Conservation (phyloP, 2,329 filamentous ascomycete species). For the Eutypella sp. region DNA sequence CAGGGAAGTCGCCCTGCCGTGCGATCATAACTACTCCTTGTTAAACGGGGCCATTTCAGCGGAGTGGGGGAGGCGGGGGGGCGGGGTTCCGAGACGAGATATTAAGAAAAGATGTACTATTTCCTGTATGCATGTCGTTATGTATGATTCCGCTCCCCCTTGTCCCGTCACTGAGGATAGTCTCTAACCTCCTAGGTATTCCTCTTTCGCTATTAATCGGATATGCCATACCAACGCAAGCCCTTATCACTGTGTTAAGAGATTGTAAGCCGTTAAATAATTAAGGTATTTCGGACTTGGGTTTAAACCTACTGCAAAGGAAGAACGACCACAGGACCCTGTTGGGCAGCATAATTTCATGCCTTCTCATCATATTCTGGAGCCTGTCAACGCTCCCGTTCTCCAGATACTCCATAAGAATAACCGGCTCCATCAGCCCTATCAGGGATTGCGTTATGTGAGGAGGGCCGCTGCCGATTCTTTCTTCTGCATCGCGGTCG, state of each 20-base stretch:
- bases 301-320: neutral
- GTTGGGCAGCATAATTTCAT: neutral
- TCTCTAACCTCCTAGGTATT: constrained; percentile 5
- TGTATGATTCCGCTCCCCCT: constrained; percentile 3
- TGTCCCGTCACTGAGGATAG: constrained; percentile 6
- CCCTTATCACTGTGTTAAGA: constrained; percentile 6
- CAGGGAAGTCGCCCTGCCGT: constrained; percentile 1
- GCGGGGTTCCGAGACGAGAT: neutral
- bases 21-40: constrained; percentile 7
- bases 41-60: neutral
- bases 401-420: constrained; percentile 1
- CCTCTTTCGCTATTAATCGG: constrained; percentile 1
- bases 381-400: neutral
- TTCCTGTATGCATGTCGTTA: constrained; percentile 4
- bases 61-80: neutral
- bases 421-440: neutral
- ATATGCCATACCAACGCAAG: constrained; percentile 8
- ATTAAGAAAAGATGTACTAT: constrained; percentile 1
- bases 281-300: neutral
- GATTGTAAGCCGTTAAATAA: neutral
- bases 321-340: neutral
- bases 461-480: neutral
- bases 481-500: neutral
- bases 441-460: neutral
- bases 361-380: neutral